Base-by-base conservation (phyloP, 164 flowering plant species). In the Hamamelis virginiana region DNA sequence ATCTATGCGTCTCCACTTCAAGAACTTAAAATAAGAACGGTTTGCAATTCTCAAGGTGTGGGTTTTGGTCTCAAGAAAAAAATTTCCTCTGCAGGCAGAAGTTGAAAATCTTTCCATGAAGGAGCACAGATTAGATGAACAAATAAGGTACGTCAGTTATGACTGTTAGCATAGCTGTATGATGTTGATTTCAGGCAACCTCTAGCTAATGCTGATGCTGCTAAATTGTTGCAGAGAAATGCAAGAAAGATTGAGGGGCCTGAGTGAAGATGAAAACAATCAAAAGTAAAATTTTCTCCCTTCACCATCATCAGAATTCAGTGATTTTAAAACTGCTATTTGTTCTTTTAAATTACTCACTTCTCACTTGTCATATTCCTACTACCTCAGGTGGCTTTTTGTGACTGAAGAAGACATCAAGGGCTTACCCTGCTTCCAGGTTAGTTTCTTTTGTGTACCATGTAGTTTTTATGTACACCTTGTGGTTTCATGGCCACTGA, bases 361-460 rank as follows among this genome's bases (percentile, higher is more conserved):
- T 33, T 4, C 23, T 16, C n/a, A n/a, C 18, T 14, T 25, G 60
- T 59, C 60, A 33, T 52, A 18, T 50, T 67, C 60, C 41, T 51
- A 21, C 26, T 62, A 26, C 63, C 21, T 62, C 68, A 95, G 98
- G 86, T 89, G 89, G 93, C 94, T 92, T 77, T 95, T 89, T 86
- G 94, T 95, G 56, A 90, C 97, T 51, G 94, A 92, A 76, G 98
- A 92, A 51, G 97, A 95, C 69, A 95, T 95, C 69, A 95, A 92
- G 78, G 73, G 72, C 71, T 78, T 95, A 61, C 97, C 99, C 8
- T 88, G 97, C 82, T 95, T 95, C 79, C 91, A 86, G 93, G 99
- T 92, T 18, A 46, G 64, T 52, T 47, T 65, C 11, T 70, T 55
- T 10, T 23, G 22, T 33, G 41, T 33, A 33, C 41, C 41, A 33